Conservation (phyloP, 2,329 filamentous ascomycete genomes). For the Fusarium goolgardi region DNA sequence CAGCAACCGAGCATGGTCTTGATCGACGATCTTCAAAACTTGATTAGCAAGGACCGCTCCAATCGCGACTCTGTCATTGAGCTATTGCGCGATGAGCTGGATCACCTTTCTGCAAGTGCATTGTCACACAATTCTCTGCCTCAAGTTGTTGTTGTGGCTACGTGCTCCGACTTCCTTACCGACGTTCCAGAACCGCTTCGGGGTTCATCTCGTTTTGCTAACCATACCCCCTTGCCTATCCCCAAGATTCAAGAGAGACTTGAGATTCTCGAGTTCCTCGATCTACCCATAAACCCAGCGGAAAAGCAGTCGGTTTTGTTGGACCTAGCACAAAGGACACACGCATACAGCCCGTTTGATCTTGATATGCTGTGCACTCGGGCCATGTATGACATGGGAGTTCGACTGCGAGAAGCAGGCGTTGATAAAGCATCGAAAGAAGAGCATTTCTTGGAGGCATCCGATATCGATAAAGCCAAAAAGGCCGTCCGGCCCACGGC, state of each 20-base stretch:
- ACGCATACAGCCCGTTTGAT: constrained; percentile 87
- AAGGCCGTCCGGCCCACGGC: constrained; percentile 80
- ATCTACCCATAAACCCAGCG: constrained; percentile 59
- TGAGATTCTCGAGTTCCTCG: constrained; percentile 76
- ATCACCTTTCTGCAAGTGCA: constrained; percentile 60
- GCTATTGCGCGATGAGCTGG: constrained; percentile 65
- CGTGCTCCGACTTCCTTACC: constrained; percentile 76
- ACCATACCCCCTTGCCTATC: constrained; percentile 79
- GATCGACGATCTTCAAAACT: constrained; percentile 79
- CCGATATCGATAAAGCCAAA: constrained; percentile 74
- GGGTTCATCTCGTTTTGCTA: constrained; percentile 71
- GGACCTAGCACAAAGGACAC: constrained; percentile 77
- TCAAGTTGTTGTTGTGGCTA: constrained; percentile 78
- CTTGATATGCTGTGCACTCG: constrained; percentile 70
- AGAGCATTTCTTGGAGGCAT: constrained; percentile 49
- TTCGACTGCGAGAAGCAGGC: constrained; percentile 42
- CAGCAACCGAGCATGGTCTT: constrained; percentile 81
- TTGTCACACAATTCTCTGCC: constrained; percentile 55
- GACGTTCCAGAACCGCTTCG: constrained; percentile 78
- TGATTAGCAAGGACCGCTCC: constrained; percentile 71
- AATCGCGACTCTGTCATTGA: constrained; percentile 63
- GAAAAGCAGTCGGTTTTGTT: constrained; percentile 65
- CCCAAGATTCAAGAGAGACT: constrained; percentile 77
- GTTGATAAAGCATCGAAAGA: constrained; percentile 19
- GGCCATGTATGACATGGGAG: constrained; percentile 47